A percentile compares a stretch with the other conserved stretches of the same genome.
phyloP scores from a whole-genome alignment of 768 basidiomycete genomes.

The Hirschioporus abietinus region DNA sequence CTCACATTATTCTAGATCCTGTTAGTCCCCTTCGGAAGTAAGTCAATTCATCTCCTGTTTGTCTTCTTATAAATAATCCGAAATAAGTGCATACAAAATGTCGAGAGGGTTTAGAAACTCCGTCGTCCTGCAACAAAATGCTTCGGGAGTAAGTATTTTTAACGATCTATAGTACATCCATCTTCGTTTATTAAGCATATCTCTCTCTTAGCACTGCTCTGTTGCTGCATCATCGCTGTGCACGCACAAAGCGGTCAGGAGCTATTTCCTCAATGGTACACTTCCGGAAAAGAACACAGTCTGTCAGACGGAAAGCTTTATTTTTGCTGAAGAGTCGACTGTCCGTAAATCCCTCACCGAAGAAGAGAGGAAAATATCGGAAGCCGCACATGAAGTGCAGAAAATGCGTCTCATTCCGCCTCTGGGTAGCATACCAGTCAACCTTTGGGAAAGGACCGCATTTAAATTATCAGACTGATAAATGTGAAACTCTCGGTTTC shows the following conservation, averaged over 20 bases:
- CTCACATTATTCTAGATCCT: conserved; percentile 9
- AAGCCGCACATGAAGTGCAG: not conserved
- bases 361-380: not conserved
- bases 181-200: not conserved
- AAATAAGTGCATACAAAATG: not conserved
- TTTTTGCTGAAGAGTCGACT: conserved; percentile 7
- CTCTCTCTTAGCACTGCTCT: conserved; percentile 26
- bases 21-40: conserved; percentile 12
- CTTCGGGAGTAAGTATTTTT: conserved; percentile 8
- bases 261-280: conserved; percentile 36
- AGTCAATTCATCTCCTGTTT: not conserved
- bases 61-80: not conserved
- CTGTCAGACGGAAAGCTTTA: conserved; percentile 26
- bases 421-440: not conserved
- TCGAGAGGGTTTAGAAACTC: conserved; percentile 10
- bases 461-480: too few relatives aligned
- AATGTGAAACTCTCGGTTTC: too few relatives aligned
- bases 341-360: not conserved
- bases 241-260: conserved; percentile 28
- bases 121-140: conserved; percentile 14
- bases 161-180: not conserved
- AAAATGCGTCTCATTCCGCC: not conserved
- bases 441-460: too few relatives aligned
- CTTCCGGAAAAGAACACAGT: conserved; percentile 35
- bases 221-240: conserved; percentile 29